Base-by-base conservation (phyloP, 345 rosid species). In the Angophora floribunda region DNA sequence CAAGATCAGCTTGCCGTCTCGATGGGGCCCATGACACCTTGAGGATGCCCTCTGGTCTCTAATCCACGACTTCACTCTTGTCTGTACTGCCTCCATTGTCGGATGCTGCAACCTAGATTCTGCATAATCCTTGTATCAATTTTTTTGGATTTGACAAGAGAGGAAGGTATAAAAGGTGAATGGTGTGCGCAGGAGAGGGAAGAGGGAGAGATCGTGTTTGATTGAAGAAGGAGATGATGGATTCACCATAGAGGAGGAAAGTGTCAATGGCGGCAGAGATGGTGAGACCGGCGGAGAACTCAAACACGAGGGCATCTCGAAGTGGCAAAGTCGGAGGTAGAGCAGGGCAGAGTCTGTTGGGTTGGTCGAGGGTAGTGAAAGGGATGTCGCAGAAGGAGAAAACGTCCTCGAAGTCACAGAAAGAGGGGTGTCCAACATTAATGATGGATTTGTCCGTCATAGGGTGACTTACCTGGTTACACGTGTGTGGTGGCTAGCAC, bases 301-400 rank as follows among this genome's bases (percentile, higher is more conserved):
- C 14, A 26, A 59, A 59, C 65, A 24, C 5, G 15, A n/a, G 7
- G 65, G 65, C n/a, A 59, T 59, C 10, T 13, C 65, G 26, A 0
- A 59, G 11, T 6, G 4, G 7, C 11, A n/a, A 59, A 59, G 63
- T 59, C 6, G 13, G 26, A 9, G 65, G 65, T 26, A 2, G 65
- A 26, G 65, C 14, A 0, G 3, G 0, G 14, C 65, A 26, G 11
- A 59, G 10, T 26, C 30, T 6, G 15, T 13, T 11, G 12, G 65
- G 30, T 59, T 6, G 1, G 15, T 59, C 15, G 65, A 59, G 15
- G 65, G 65, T 4, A 30, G 28, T 3, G 3, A 11, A 26, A 59
- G 30, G 30, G 30, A 26, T 26, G 30, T 26, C 3, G 0, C 28
- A 8, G 22, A 55, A 55, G 61, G 28, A 55, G 61, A 55, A 4